A percentile compares a stretch with the other conserved stretches of the same genome.
Evolutionary conservation across 352 stramenopile species (phyloP).

Genomic region (Globisporangium spiculum): DNA sequence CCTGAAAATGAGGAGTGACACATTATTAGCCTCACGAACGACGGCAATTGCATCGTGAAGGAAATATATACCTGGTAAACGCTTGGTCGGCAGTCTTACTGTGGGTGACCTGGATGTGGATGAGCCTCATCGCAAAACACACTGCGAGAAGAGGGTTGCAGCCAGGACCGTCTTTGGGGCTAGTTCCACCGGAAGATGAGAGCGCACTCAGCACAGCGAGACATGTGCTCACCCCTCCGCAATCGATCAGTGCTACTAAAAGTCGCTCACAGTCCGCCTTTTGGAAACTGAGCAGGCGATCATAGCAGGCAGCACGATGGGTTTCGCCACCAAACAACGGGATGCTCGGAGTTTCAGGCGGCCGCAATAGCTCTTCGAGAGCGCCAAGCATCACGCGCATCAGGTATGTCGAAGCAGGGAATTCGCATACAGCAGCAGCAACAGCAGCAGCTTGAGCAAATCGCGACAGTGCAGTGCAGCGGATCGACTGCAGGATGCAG

Average conservation of each 20-base stretch:
- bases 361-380: conserved; percentile 26
- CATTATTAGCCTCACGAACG: not conserved
- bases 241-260: conserved; percentile 36
- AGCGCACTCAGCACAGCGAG: conserved; percentile 43
- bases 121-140: conserved; percentile 10
- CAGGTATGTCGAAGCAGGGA: conserved; percentile 25
- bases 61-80: conserved; percentile 15
- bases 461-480: conserved; percentile 39
- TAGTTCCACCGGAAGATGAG: not conserved
- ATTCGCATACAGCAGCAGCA: conserved; percentile 13
- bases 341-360: not conserved
- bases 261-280: conserved; percentile 26
- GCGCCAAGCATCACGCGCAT: conserved; percentile 22
- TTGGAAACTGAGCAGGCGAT: conserved; percentile 8
- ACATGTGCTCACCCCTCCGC: conserved; percentile 36
- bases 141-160: not conserved
- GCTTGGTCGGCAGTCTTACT: conserved; percentile 1
- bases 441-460: conserved; percentile 31
- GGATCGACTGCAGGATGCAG: conserved; percentile 49
- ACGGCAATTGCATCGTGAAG: not conserved
- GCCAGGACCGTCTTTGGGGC: not conserved
- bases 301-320: not conserved
- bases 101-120: conserved; percentile 7
- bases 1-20: conserved; percentile 10
- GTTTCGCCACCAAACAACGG: no score